Evolutionary conservation across 176 grass and related monocot genomes (phyloP).

Genomic region (Aegilops tauschii): DNA sequence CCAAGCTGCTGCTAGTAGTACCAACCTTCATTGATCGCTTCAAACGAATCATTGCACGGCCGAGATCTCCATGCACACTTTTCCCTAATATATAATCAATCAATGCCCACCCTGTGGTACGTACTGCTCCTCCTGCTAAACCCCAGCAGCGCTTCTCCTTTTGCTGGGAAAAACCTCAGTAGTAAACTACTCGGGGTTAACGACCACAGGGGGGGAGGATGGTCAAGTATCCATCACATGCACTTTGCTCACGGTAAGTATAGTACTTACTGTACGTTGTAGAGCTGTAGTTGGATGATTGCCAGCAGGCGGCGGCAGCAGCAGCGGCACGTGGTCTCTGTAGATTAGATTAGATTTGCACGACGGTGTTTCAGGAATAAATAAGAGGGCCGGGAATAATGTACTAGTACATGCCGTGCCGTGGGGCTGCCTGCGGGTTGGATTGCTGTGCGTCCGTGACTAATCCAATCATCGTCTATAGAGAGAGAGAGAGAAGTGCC

Average conservation of each 20-base stretch:
- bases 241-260: neutral
- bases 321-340: neutral
- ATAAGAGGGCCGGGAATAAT: neutral
- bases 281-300: neutral
- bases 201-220: too few relatives aligned
- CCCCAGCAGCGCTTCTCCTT: too few relatives aligned
- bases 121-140: too few relatives aligned
- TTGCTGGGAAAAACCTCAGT: neutral
- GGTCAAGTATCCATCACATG: neutral
- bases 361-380: neutral
- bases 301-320: neutral
- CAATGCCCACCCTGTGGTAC: neutral
- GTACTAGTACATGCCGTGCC: neutral
- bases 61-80: slow-evolving; percentile 24
- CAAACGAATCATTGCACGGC: neutral
- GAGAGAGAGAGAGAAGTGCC: neutral
- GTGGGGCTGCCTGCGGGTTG: neutral
- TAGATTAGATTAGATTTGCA: neutral
- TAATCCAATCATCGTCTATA: neutral
- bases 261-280: too few relatives aligned
- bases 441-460: neutral
- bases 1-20: neutral
- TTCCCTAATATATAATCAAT: slow-evolving; percentile 9
- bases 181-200: neutral
- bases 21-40: neutral